These are phyloP conservation scores for Cucumis melo DNA, from an alignment of 306 rosid genomes.

Conservation along the genomic window DNA sequence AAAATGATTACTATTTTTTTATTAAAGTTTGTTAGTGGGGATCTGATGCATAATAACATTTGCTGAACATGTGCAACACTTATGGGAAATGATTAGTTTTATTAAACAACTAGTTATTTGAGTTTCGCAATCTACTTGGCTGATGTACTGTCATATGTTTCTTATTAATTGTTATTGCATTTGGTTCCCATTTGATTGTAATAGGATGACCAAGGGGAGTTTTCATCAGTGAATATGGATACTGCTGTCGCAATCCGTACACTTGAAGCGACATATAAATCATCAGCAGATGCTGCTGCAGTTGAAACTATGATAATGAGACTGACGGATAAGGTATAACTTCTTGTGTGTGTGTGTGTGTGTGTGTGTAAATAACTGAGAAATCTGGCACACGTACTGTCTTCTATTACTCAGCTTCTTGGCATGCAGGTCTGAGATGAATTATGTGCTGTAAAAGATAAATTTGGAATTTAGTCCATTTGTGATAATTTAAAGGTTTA, in stretches of 20 bases:
- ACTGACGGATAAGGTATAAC: constrained; percentile 68
- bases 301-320: constrained; percentile 82
- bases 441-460: neutral
- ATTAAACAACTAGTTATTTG: neutral
- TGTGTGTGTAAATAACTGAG: neutral
- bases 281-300: constrained; percentile 90
- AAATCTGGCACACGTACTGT: neutral
- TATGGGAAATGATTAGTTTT: neutral
- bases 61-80: neutral
- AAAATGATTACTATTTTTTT: neutral
- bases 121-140: neutral
- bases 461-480: neutral
- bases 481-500: neutral
- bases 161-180: neutral
- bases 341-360: neutral
- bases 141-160: neutral
- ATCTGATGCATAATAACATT: neutral
- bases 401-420: neutral
- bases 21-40: neutral
- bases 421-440: neutral
- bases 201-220: constrained; percentile 94
- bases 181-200: constrained; percentile 6
- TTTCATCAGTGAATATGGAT: constrained; percentile 95
- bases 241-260: constrained; percentile 99
- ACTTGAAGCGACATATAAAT: constrained; percentile 89